Percentiles rank a stretch among this genome's conserved stretches.
Conservation (phyloP, 768 basidiomycete genomes). For the Psilocybe cyanescens region DNA sequence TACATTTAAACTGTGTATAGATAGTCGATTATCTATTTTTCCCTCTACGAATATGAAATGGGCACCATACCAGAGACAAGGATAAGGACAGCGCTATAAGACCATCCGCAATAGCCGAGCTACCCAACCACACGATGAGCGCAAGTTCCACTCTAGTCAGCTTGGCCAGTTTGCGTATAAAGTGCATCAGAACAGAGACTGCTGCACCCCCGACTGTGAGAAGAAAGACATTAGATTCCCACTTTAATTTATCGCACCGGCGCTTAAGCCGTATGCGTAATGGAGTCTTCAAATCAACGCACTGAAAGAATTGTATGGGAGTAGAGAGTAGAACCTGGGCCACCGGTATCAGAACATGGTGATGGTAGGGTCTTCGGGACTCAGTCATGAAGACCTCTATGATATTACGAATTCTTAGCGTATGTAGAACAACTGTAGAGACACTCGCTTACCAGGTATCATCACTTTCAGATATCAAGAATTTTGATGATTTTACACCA, state of each 20-base stretch:
- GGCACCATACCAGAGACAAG: conserved; percentile 40
- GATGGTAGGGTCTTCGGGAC: neutral
- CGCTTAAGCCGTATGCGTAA: too few relatives aligned
- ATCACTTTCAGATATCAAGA: conserved; percentile 2
- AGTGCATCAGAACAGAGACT: neutral
- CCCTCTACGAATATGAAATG: neutral
- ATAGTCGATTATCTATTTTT: too few relatives aligned
- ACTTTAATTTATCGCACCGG: too few relatives aligned
- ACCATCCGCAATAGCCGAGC: conserved; percentile 47
- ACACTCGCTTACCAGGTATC: conserved; percentile 1
- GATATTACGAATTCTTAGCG: neutral
- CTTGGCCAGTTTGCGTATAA: conserved; percentile 1
- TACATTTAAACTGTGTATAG: conserved; percentile 34
- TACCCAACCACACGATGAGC: conserved; percentile 46
- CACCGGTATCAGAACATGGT: neutral
- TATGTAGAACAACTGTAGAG: neutral
- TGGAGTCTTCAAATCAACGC: too few relatives aligned
- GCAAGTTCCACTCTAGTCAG: conserved; percentile 16
- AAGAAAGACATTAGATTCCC: neutral
- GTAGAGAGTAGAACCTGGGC: conserved; percentile 41
- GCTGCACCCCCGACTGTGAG: conserved; percentile 8
- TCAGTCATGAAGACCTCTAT: conserved; percentile 10
- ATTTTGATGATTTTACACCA: neutral
- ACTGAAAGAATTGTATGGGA: conserved; percentile 39
- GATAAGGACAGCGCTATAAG: conserved; percentile 49